These are phyloP conservation scores for Aspergillus pseudoglaucus DNA, from an alignment of 2,329 filamentous ascomycete species.

Conservation along the genomic window DNA sequence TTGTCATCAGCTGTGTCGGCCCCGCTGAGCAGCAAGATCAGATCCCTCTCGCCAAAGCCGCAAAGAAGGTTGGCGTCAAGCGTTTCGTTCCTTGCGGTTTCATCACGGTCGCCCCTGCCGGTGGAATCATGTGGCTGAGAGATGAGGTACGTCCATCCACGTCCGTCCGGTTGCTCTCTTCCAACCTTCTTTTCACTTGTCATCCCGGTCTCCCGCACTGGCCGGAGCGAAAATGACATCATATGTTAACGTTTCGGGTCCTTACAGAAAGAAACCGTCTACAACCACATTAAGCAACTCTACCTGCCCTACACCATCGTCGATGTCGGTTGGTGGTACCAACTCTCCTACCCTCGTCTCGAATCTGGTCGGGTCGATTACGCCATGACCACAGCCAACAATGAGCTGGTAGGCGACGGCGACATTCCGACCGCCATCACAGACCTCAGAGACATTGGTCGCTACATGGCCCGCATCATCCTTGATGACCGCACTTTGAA, in stretches of 20 bases:
- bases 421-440: slow-evolving; percentile 40
- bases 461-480: slow-evolving; percentile 47
- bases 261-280: slow-evolving; percentile 45
- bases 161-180: slow-evolving; percentile 2
- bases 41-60: slow-evolving; percentile 43
- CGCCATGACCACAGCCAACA: slow-evolving; percentile 28
- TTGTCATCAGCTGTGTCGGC: slow-evolving; percentile 41
- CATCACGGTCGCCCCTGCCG: slow-evolving; percentile 40
- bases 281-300: slow-evolving; percentile 44
- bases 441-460: slow-evolving; percentile 49
- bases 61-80: slow-evolving; percentile 44
- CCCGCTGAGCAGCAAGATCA: slow-evolving; percentile 35
- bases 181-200: slow-evolving; percentile 4
- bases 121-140: slow-evolving; percentile 39
- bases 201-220: neutral
- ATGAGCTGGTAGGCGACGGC: slow-evolving; percentile 43
- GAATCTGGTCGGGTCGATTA: slow-evolving; percentile 44
- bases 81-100: slow-evolving; percentile 50
- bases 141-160: slow-evolving; percentile 28
- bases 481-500: slow-evolving; percentile 50
- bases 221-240: neutral
- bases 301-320: slow-evolving; percentile 51
- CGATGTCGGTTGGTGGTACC: slow-evolving; percentile 56
- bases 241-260: neutral
- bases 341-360: slow-evolving; percentile 41